Evolutionary conservation across 257 asterid genomes (phyloP).

Genomic region (Solanum sparsipilum): DNA sequence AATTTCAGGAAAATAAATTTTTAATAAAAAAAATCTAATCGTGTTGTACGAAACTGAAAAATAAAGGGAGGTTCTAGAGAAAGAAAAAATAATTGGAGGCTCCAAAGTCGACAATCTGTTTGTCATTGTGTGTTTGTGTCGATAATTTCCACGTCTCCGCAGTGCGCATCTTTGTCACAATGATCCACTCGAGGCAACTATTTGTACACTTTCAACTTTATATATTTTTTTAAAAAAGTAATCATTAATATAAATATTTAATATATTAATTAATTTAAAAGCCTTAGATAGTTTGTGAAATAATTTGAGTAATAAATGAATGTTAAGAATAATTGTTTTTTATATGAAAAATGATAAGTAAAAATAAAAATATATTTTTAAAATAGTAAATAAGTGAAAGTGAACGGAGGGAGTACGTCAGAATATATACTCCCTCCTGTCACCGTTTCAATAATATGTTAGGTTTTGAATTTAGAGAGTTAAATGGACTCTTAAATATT

Average conservation of each 20-base stretch:
- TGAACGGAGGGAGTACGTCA: too few species aligned
- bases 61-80: not conserved
- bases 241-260: too few species aligned
- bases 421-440: too few species aligned
- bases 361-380: too few species aligned
- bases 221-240: too few species aligned
- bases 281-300: too few species aligned
- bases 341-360: too few species aligned
- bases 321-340: too few species aligned
- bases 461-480: not conserved
- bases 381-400: too few species aligned
- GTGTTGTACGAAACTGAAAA: not conserved
- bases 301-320: too few species aligned
- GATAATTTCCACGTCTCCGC: slow-evolving; percentile 11
- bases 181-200: not conserved
- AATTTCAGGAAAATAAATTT: not conserved
- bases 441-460: too few species aligned
- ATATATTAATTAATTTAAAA: too few species aligned
- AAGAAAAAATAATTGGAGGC: not conserved
- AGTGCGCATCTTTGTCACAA: not conserved
- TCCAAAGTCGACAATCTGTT: not conserved
- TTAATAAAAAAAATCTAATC: not conserved
- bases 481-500: not conserved
- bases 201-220: not conserved
- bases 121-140: not conserved